phyloP scores from a whole-genome alignment of 345 rosid genomes.

The Sonneratia alba region DNA sequence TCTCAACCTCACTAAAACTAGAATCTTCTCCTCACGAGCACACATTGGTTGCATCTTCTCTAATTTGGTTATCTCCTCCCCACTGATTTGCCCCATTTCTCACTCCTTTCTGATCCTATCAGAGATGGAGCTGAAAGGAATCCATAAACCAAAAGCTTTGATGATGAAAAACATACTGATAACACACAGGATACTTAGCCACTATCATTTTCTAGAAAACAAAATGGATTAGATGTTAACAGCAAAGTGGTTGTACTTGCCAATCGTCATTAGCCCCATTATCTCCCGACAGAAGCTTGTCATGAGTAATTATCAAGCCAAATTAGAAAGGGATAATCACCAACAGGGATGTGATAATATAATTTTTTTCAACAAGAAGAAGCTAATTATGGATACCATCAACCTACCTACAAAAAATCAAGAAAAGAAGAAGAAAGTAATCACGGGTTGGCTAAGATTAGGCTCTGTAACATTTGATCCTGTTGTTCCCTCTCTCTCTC shows the following conservation, averaged over 20 bases:
- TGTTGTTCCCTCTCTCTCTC: not conserved
- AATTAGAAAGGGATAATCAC: slow-evolving; percentile 33
- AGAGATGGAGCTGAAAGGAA: slow-evolving; percentile 12
- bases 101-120: slow-evolving; percentile 14
- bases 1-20: slow-evolving; percentile 86
- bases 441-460: slow-evolving; percentile 17
- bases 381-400: slow-evolving; percentile 17
- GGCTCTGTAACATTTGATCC: slow-evolving; percentile 17
- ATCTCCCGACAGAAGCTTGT: slow-evolving; percentile 37
- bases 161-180: no score
- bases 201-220: slow-evolving; percentile 26
- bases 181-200: slow-evolving; percentile 10
- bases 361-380: slow-evolving; percentile 31
- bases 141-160: slow-evolving; percentile 13
- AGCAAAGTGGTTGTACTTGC: slow-evolving; percentile 28
- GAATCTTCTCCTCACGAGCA: slow-evolving; percentile 76
- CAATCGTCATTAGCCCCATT: slow-evolving; percentile 22
- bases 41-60: slow-evolving; percentile 57
- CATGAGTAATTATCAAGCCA: slow-evolving; percentile 35
- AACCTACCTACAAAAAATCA: not conserved
- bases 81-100: slow-evolving; percentile 71
- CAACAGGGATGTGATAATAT: slow-evolving; percentile 19
- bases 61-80: slow-evolving; percentile 57
- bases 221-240: slow-evolving; percentile 29
- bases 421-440: slow-evolving; percentile 4